These are phyloP conservation scores for Solanum chacoense DNA, from an alignment of 305 asterid species.

Conservation along the genomic window DNA sequence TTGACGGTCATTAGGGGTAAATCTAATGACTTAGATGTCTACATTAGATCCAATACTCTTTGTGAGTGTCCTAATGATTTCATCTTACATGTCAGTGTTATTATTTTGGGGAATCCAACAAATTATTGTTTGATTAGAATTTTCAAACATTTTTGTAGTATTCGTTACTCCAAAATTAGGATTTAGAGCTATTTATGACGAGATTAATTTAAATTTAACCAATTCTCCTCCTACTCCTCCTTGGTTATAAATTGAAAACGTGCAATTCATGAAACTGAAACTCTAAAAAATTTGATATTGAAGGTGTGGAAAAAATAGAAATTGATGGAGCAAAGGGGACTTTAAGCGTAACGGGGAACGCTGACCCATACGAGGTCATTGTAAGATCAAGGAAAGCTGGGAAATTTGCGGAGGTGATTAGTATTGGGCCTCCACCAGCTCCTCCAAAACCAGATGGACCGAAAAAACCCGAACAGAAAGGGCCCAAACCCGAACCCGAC, in stretches of 20 bases:
- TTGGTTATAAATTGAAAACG: not conserved
- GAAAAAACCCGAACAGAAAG: slow-evolving; percentile 16
- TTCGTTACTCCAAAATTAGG: not conserved
- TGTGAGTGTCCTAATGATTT: not conserved
- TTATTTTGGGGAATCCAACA: not conserved
- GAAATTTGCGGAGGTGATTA: slow-evolving; percentile 9
- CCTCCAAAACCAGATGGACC: slow-evolving; percentile 13
- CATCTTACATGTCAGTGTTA: not conserved
- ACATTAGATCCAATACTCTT: not conserved
- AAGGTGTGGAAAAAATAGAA: slow-evolving; percentile 6
- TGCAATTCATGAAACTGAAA: not conserved
- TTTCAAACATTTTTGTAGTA: not conserved
- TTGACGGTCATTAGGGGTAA: not conserved
- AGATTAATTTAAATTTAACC: not conserved
- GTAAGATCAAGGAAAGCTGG: slow-evolving; percentile 6
- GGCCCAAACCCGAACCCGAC: not conserved
- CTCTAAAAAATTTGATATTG: not conserved
- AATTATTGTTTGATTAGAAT: not conserved
- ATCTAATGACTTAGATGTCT: not conserved
- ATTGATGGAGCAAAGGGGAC: slow-evolving; percentile 9
- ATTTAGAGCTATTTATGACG: not conserved
- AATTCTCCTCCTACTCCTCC: not conserved
- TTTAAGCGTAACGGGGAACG: slow-evolving; percentile 11
- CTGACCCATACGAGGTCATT: slow-evolving; percentile 10
- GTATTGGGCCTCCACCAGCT: slow-evolving; percentile 29